phyloP scores from a whole-genome alignment of 768 basidiomycete species.

The Stropharia rugosoannulata region DNA sequence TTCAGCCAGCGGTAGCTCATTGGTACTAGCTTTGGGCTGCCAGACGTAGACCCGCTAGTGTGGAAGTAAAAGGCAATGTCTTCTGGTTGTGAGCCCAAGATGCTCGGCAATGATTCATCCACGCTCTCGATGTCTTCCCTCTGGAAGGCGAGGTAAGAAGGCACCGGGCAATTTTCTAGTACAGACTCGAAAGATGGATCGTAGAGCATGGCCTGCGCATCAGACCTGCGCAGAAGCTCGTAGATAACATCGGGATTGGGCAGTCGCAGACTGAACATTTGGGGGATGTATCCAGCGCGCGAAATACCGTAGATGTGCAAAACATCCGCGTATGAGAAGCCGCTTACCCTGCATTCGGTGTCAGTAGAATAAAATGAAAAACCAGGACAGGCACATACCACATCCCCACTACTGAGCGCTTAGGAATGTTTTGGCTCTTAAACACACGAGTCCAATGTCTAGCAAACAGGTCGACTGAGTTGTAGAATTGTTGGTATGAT shows the following conservation, averaged over 20 bases:
- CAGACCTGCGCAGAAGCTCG: slow-evolving; percentile 63
- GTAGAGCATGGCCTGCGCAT: slow-evolving; percentile 63
- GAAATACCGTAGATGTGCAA: slow-evolving; percentile 75
- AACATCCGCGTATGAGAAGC: slow-evolving; percentile 69
- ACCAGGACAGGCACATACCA: slow-evolving; percentile 49
- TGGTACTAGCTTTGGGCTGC: slow-evolving; percentile 76
- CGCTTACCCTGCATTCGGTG: slow-evolving; percentile 55
- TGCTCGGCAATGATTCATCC: slow-evolving; percentile 40
- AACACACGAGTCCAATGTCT: slow-evolving; percentile 61
- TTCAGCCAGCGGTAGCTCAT: slow-evolving; percentile 69
- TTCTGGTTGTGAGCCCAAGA: slow-evolving; percentile 33
- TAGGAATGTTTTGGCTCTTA: slow-evolving; percentile 41
- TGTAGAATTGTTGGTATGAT: slow-evolving; percentile 62
- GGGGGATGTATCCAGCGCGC: slow-evolving; percentile 75
- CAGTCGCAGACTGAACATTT: slow-evolving; percentile 75
- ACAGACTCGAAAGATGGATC: slow-evolving; percentile 54
- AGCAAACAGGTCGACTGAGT: slow-evolving; percentile 65
- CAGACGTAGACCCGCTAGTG: slow-evolving; percentile 83
- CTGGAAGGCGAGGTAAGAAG: slow-evolving; percentile 43
- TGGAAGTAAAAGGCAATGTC: slow-evolving; percentile 72
- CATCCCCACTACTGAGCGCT: slow-evolving; percentile 64
- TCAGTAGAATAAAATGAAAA: slow-evolving; percentile 8
- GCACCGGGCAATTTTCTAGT: slow-evolving; percentile 46
- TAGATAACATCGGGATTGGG: slow-evolving; percentile 71
- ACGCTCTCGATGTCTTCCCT: slow-evolving; percentile 36